Base-by-base conservation (phyloP, 768 basidiomycete species). In the Sistotremastrum suecicum region DNA sequence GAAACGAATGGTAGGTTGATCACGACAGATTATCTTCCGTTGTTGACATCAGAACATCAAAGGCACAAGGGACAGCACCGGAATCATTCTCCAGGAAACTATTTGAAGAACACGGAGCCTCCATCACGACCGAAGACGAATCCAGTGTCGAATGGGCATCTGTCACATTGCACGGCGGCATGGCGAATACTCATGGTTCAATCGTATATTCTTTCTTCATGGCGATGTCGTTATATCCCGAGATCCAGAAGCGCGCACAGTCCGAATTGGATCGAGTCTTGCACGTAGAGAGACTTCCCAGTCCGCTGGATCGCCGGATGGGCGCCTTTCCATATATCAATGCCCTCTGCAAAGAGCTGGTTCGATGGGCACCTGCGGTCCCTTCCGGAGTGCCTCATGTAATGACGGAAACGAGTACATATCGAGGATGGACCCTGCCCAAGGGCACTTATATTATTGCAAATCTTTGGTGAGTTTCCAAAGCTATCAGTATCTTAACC, bases 201-300 rank as follows among this genome's bases (percentile, higher is more conserved):
- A 48, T 48, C 1, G 31, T 54, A 34, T 48, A 41, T 45, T 42
- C 37, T 33, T 53, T 49, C 45, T 39, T 50, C 5, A 48, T 51
- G 34, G 55, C 52, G 32, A 55, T 45, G 55, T 55, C 50, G 12
- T 44, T 50, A 33, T 44, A 47, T 46, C 51, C 47, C 8, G 52
- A 49, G 35, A 54, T 46, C 20, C 55, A 39, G 42, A 36, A 37
- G 38, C 44, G 49, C 2, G 50, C 49, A 12, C 55, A 56, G 36
- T 46, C 43, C 7, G 58, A 60, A 37, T 45, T 60, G 5, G 56
- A 60, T 32, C 43, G 48, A 0, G 49, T 57, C 35, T 42, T 57
- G 6, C 57, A 60, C 9, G 39, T 31, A 12, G 49, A 54, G 29
- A 45, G 54, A 6, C 39, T 58, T 3, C 49, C 51, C 4, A 44